Evolutionary conservation across 345 rosid species (phyloP).

Genomic region (Tarenaya hassleriana): DNA sequence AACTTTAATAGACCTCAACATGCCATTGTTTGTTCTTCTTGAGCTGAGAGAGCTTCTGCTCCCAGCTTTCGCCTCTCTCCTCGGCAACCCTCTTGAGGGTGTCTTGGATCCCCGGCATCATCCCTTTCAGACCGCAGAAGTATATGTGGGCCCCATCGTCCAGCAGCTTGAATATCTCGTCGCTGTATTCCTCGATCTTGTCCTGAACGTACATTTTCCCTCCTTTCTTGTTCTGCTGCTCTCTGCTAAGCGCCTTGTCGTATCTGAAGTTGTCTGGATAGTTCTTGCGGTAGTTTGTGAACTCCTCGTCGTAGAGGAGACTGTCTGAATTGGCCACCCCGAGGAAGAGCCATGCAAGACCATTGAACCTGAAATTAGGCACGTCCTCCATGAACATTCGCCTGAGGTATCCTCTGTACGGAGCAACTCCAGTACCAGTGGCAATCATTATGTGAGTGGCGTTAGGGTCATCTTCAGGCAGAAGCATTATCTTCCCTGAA

Average conservation of each 20-base stretch:
- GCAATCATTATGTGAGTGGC: conserved; percentile 97
- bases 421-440: conserved; percentile 95
- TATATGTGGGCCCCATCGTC: conserved; percentile 92
- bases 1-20: conserved; percentile 73
- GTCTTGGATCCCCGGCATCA: conserved; percentile 99
- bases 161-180: conserved; percentile 83
- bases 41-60: conserved; percentile 84
- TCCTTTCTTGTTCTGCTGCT: conserved; percentile 86
- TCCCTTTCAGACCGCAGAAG: conserved; percentile 95
- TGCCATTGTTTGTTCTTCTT: conserved; percentile 99
- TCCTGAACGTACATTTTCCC: conserved; percentile 99
- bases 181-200: conserved; percentile 94
- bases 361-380: conserved; percentile 58
- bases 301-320: conserved; percentile 88
- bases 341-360: conserved; percentile 96
- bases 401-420: conserved; percentile 85
- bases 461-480: conserved; percentile 80
- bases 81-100: conserved; percentile 87
- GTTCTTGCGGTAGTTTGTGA: conserved; percentile 64
- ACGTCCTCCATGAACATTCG: conserved; percentile 94
- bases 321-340: conserved; percentile 96
- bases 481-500: conserved; percentile 91
- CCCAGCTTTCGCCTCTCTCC: conserved; percentile 92
- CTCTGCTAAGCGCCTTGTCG: conserved; percentile 88
- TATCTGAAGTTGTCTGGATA: conserved; percentile 75